Evolutionary conservation across 371 early-diverging fungal species (phyloP), one percentile per base, ranked within the genome.

Genomic region (Lichtheimia ornata): DNA sequence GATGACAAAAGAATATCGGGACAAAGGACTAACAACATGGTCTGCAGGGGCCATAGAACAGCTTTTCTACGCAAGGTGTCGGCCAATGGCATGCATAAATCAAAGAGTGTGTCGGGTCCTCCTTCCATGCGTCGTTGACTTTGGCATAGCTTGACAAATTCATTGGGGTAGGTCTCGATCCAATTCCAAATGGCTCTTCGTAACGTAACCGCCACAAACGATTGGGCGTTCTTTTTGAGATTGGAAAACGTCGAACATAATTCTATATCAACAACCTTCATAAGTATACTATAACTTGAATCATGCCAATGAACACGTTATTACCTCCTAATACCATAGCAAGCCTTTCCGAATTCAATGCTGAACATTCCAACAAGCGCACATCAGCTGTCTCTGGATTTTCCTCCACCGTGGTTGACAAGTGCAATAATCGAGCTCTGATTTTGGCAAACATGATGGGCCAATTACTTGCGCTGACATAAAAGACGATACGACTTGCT

Each of bases 171-270:
- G 2, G 81, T 76, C 60, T 92, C 91, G 49, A 94, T 92, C 92
- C 92, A 94, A 66, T 88, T 89, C 93, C 93, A 94, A 60, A 94
- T 91, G 3, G 89, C 85, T n/a, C 82, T 79, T 53, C 89, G 78
- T 47, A 92, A 76, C 50, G 87, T 82, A 40, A 85, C 81, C 2
- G 91, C 87, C 67, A 88, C 81, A 14, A 84, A 69, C n/a, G 85
- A 70, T 64, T 89, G 90, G 0, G 88, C 86, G 6, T 84, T 69
- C n/a, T 84, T 78, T 50, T 86, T 81, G 58, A 93, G 83, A 47
- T 85, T 82, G 49, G 84, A 63, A 57, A 88, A 88, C 7, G 79
- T 76, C 11, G 83, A 72, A 30, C 84, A 81, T 20, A 92, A 53
- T 65, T 91, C 93, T 88, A 52, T 52, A 54, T 5, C 5, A 17